phyloP scores from a whole-genome alignment of 768 basidiomycete genomes.

The Xerocomellus dryophilus region DNA sequence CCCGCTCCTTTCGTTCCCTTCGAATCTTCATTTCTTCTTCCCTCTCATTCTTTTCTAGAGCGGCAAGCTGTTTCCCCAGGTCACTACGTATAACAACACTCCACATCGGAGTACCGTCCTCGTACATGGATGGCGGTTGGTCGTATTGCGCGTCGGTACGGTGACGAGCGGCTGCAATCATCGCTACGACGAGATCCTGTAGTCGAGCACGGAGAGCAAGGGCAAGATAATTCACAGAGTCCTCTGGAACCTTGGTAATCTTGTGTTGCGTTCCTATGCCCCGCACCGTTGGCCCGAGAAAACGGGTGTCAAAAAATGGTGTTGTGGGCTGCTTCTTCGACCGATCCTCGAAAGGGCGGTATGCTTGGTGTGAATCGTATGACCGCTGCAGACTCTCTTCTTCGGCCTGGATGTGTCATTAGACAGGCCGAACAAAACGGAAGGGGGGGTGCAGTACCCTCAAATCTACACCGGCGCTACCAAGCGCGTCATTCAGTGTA shows the following conservation, averaged over 20 bases:
- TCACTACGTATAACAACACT: slow-evolving; percentile 72
- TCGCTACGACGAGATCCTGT: slow-evolving; percentile 61
- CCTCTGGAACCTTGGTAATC: slow-evolving; percentile 64
- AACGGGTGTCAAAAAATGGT: slow-evolving; percentile 66
- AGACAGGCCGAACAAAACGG: neutral
- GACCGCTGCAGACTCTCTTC: slow-evolving; percentile 75
- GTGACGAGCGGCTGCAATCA: slow-evolving; percentile 67
- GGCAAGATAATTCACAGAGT: slow-evolving; percentile 73
- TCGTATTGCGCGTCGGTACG: slow-evolving; percentile 71
- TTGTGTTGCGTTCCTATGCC: slow-evolving; percentile 65
- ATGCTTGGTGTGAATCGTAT: slow-evolving; percentile 58
- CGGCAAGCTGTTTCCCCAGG: slow-evolving; percentile 71
- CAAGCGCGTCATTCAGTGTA: slow-evolving; percentile 79
- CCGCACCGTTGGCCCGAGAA: slow-evolving; percentile 66
- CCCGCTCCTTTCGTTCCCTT: slow-evolving; percentile 74
- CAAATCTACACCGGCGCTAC: slow-evolving; percentile 86
- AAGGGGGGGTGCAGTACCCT: slow-evolving; percentile 43
- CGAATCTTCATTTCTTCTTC: slow-evolving; percentile 80
- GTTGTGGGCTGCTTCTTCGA: slow-evolving; percentile 69
- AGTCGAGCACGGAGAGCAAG: slow-evolving; percentile 75
- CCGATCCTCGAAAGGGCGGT: slow-evolving; percentile 73
- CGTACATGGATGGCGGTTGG: slow-evolving; percentile 61
- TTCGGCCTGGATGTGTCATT: slow-evolving; percentile 60
- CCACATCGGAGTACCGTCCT: slow-evolving; percentile 78
- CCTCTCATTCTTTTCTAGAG: slow-evolving; percentile 73